A percentile compares a stretch with the other conserved stretches of the same genome.
phyloP scores from a whole-genome alignment of 768 basidiomycete genomes.

The Tylopilus balloui region DNA sequence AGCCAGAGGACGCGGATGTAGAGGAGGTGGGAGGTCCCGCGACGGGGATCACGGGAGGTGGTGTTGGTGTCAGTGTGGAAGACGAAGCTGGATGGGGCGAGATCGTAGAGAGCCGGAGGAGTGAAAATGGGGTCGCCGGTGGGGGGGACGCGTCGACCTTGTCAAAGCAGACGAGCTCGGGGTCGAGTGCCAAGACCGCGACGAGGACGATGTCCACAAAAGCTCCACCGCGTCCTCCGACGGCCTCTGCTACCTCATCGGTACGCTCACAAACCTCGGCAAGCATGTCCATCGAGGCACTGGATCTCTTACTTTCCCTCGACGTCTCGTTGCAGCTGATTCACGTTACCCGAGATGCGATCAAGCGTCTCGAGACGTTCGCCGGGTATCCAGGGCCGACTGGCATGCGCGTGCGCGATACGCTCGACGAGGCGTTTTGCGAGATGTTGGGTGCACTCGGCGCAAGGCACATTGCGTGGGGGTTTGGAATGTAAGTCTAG shows the following conservation, averaged over 20 bases:
- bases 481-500: conserved; percentile 65
- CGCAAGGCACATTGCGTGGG: conserved; percentile 73
- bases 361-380: conserved; percentile 92
- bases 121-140: neutral
- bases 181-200: neutral
- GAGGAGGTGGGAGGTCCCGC: neutral
- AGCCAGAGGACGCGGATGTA: conserved; percentile 7
- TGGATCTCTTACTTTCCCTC: conserved; percentile 88
- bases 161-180: neutral
- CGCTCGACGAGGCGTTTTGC: conserved; percentile 91
- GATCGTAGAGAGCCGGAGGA: conserved; percentile 9
- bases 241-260: neutral
- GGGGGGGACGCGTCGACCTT: neutral
- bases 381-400: conserved; percentile 80
- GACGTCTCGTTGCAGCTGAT: conserved; percentile 90
- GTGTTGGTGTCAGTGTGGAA: neutral
- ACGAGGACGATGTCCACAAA: conserved; percentile 1
- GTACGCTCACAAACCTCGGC: conserved; percentile 19
- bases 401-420: conserved; percentile 84
- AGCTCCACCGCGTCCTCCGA: neutral
- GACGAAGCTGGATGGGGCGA: conserved; percentile 28
- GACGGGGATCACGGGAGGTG: neutral
- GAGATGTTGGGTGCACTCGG: conserved; percentile 74
- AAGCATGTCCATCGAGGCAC: conserved; percentile 27
- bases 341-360: conserved; percentile 84